phyloP scores from a whole-genome alignment of 1,139 yeast genomes.

The Maudiozyma humilis region DNA sequence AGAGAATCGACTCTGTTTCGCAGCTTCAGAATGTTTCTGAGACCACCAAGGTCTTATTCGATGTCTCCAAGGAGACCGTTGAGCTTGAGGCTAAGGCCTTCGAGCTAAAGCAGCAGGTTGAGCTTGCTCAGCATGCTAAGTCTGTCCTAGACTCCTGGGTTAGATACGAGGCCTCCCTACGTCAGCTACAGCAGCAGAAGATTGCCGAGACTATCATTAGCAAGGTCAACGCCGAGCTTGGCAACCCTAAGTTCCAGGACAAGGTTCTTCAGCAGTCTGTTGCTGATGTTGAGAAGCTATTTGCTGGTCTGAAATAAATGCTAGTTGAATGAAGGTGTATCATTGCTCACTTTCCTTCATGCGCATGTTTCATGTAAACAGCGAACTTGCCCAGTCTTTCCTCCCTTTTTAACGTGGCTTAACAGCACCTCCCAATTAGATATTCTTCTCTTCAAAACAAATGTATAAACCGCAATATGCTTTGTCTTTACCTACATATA shows the following conservation, averaged over 20 bases:
- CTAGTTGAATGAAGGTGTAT: too few species aligned
- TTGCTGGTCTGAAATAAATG: slow-evolving; percentile 34
- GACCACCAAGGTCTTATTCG: slow-evolving; percentile 85
- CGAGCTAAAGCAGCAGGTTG: slow-evolving; percentile 85
- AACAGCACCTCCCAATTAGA: background rate
- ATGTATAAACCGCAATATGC: background rate
- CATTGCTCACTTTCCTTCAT: background rate
- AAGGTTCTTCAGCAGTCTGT: slow-evolving; percentile 84
- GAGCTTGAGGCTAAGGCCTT: slow-evolving; percentile 89
- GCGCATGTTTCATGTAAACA: background rate
- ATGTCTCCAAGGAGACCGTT: slow-evolving; percentile 93
- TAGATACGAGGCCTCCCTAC: slow-evolving; percentile 93
- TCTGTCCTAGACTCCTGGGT: slow-evolving; percentile 97
- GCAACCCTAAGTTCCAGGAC: slow-evolving; percentile 89
- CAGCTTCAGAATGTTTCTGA: slow-evolving; percentile 86
- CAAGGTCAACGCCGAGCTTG: slow-evolving; percentile 79
- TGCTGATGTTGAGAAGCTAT: slow-evolving; percentile 82
- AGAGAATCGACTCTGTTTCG: slow-evolving; percentile 80
- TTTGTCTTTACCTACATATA: background rate
- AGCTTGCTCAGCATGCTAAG: slow-evolving; percentile 83
- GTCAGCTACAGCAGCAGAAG: slow-evolving; percentile 93
- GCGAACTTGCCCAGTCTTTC: too few species aligned
- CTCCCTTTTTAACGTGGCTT: background rate
- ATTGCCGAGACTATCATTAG: slow-evolving; percentile 77
- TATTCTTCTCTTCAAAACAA: background rate